A percentile compares a stretch with the other conserved stretches of the same genome.
Conservation (phyloP, 2,329 filamentous ascomycete species). For the Ceratocystiopsis sp. region DNA sequence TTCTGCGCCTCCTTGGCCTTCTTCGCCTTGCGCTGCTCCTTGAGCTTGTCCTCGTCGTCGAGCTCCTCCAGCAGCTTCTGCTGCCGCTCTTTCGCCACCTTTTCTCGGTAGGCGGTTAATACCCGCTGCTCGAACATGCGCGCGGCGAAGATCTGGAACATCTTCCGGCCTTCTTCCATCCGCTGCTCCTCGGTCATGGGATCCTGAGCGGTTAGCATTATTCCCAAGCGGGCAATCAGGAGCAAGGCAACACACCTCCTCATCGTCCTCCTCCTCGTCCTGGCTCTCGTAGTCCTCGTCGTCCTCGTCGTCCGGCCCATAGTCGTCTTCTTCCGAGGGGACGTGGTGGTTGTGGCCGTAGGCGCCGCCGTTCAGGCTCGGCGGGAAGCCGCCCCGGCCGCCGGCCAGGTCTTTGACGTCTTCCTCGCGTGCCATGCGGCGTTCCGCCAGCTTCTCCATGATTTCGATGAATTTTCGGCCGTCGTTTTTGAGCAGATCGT, state of each 20-base stretch:
- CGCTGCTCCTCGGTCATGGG: conserved; percentile 95
- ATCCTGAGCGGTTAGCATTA: conserved; percentile 37
- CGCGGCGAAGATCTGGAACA: conserved; percentile 99
- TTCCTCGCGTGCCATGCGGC: conserved; percentile 91
- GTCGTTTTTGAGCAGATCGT: conserved; percentile 96
- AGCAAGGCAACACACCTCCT: conserved; percentile 36
- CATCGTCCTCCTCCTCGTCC: conserved; percentile 57
- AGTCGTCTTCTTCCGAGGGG: conserved; percentile 43
- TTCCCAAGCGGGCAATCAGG: no score
- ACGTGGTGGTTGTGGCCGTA: conserved; percentile 50
- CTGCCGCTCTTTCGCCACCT: conserved; percentile 85
- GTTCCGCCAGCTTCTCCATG: conserved; percentile 98
- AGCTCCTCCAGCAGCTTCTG: conserved; percentile 81
- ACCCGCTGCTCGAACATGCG: conserved; percentile 98
- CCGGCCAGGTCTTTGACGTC: conserved; percentile 56
- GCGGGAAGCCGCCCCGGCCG: conserved; percentile 32
- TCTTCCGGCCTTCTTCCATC: conserved; percentile 94
- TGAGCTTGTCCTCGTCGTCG: conserved; percentile 63
- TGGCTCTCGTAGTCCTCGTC: conserved; percentile 47
- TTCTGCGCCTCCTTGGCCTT: conserved; percentile 89
- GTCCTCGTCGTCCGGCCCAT: conserved; percentile 28
- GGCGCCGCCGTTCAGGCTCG: conserved; percentile 39
- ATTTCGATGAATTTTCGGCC: conserved; percentile 99
- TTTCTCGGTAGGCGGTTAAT: conserved; percentile 91
- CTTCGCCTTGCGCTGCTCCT: conserved; percentile 72